Percentiles rank a stretch among this genome's conserved stretches.
These are phyloP conservation scores for Boletellus emodensis DNA, from an alignment of 768 basidiomycete species.

Conservation along the genomic window DNA sequence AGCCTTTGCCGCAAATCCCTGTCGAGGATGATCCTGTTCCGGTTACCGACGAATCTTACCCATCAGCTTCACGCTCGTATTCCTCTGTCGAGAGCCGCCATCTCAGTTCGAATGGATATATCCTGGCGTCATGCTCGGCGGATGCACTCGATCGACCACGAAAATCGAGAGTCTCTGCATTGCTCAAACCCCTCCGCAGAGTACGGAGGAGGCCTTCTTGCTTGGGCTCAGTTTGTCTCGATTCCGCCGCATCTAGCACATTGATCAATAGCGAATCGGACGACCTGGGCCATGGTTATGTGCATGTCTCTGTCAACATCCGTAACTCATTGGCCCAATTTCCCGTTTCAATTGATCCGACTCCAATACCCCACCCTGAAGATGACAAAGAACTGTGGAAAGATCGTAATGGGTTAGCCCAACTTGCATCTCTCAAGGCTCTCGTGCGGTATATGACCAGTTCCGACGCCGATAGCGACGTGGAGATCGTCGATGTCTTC, in stretches of 20 bases:
- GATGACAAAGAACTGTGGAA: conserved; percentile 28
- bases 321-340: conserved; percentile 29
- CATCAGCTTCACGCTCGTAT: background rate
- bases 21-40: background rate
- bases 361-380: conserved; percentile 30
- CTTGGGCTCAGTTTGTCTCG: background rate
- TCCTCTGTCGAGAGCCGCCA: conserved; percentile 5
- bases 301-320: conserved; percentile 23
- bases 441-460: conserved; percentile 47
- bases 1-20: conserved; percentile 26
- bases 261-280: conserved; percentile 13
- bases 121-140: conserved; percentile 1
- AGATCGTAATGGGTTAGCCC: conserved; percentile 24
- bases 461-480: conserved; percentile 36
- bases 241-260: conserved; percentile 21
- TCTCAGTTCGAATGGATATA: background rate
- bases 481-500: conserved; percentile 49
- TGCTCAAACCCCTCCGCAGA: conserved; percentile 16
- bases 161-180: conserved; percentile 12
- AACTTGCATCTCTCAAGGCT: conserved; percentile 38
- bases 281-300: conserved; percentile 16
- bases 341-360: conserved; percentile 21
- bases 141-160: background rate
- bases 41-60: conserved; percentile 1
- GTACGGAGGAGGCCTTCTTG: conserved; percentile 6